Evolutionary conservation across 805 yeast species (phyloP).

Genomic region (Zygoascus ofunaensis): DNA sequence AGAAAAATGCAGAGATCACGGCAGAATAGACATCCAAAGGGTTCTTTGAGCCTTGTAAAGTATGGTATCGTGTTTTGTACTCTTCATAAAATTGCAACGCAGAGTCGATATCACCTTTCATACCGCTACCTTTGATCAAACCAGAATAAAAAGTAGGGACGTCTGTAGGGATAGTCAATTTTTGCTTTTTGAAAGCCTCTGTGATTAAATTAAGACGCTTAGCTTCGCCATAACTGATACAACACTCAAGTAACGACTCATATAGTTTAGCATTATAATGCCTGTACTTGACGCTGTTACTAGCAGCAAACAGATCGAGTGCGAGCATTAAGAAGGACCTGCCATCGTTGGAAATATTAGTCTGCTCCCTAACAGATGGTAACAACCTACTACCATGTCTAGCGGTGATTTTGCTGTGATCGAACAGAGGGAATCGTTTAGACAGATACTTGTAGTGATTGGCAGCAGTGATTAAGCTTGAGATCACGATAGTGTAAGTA

Average conservation of each 20-base stretch:
- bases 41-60: neutral
- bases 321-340: constrained; percentile 21
- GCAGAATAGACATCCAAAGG: constrained; percentile 17
- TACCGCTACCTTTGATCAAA: constrained; percentile 20
- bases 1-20: constrained; percentile 23
- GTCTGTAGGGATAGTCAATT: neutral
- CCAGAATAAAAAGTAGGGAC: neutral
- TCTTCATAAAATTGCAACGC: constrained; percentile 17
- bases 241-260: constrained; percentile 1
- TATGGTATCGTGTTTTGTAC: constrained; percentile 14
- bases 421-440: constrained; percentile 5
- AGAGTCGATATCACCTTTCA: constrained; percentile 11
- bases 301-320: constrained; percentile 25
- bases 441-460: neutral
- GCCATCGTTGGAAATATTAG: constrained; percentile 9
- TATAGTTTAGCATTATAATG: constrained; percentile 10
- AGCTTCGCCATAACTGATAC: neutral
- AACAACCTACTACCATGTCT: constrained; percentile 6
- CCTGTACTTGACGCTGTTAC: constrained; percentile 17
- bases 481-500: constrained; percentile 23
- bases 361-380: constrained; percentile 8
- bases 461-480: constrained; percentile 20
- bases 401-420: constrained; percentile 1
- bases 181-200: neutral
- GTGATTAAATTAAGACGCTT: neutral